phyloP scores from a whole-genome alignment of 805 yeast species.

The Torulaspora gathmanii region DNA sequence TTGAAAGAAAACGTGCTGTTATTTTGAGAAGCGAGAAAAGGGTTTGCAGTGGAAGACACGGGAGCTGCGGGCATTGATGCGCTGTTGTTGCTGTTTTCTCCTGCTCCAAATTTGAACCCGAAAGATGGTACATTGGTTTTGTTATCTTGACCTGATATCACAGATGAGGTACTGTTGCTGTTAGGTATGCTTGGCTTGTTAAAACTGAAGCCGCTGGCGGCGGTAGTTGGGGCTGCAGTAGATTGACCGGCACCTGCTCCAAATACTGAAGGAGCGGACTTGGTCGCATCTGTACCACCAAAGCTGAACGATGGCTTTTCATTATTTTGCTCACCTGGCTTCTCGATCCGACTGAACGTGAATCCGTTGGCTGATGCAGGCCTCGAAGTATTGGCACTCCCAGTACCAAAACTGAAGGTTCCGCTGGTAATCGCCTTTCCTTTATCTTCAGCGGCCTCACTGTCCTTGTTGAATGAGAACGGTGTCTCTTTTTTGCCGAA shows the following conservation, averaged over 20 bases:
- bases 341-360: conserved; percentile 1
- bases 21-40: neutral
- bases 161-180: neutral
- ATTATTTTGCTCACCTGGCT: neutral
- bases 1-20: neutral
- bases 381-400: neutral
- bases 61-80: neutral
- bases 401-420: neutral
- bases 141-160: neutral
- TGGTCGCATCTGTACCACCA: conserved; percentile 4
- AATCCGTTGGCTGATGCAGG: conserved; percentile 3
- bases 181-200: neutral
- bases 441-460: neutral
- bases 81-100: neutral
- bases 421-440: neutral
- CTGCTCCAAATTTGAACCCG: neutral
- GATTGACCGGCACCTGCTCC: neutral
- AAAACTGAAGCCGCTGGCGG: neutral
- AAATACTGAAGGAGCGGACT: neutral
- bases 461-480: neutral
- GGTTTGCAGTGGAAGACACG: neutral
- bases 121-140: neutral
- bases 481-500: conserved; percentile 4
- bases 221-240: neutral
- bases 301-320: conserved; percentile 3